phyloP scores from a whole-genome alignment of 2,329 filamentous ascomycete genomes.

The Neophaeococcomyces aloes region DNA sequence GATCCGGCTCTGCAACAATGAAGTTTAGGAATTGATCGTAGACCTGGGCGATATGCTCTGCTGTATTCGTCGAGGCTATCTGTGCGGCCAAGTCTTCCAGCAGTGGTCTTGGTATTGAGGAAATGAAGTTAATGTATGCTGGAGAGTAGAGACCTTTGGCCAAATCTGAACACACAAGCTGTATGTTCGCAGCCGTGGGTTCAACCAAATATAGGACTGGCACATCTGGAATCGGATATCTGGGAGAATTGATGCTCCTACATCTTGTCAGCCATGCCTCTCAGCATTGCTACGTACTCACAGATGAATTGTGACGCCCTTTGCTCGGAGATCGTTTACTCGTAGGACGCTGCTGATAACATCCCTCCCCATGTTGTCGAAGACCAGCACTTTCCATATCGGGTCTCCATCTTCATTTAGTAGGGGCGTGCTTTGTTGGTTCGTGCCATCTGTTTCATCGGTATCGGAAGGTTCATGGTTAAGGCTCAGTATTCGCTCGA shows the following conservation, averaged over 20 bases:
- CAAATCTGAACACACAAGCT: constrained; percentile 74
- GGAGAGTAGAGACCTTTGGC: constrained; percentile 81
- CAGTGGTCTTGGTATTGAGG: constrained; percentile 77
- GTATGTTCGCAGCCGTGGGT: constrained; percentile 68
- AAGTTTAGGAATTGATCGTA: constrained; percentile 98
- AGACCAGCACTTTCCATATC: constrained; percentile 95
- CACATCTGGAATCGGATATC: constrained; percentile 90
- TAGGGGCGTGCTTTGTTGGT: constrained; percentile 34
- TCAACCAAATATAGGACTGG: constrained; percentile 95
- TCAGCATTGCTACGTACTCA: constrained; percentile 35
- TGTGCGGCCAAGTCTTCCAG: constrained; percentile 91
- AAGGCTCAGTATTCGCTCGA: constrained; percentile 91
- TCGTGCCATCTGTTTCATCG: constrained; percentile 21
- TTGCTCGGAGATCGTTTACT: constrained; percentile 81
- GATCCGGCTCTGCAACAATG: constrained; percentile 85
- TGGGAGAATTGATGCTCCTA: constrained; percentile 68
- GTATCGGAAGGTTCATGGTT: constrained; percentile 57
- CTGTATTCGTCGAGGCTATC: constrained; percentile 71
- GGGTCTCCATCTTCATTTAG: constrained; percentile 71
- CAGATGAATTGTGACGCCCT: constrained; percentile 97
- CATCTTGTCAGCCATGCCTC: constrained; percentile 1
- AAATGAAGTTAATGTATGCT: constrained; percentile 94
- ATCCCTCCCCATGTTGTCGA: constrained; percentile 83
- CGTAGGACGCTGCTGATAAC: constrained; percentile 93
- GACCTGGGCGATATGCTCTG: constrained; percentile 82